Evolutionary conservation across 805 yeast genomes (phyloP).

Genomic region (Wickerhamiella vanderwaltii): DNA sequence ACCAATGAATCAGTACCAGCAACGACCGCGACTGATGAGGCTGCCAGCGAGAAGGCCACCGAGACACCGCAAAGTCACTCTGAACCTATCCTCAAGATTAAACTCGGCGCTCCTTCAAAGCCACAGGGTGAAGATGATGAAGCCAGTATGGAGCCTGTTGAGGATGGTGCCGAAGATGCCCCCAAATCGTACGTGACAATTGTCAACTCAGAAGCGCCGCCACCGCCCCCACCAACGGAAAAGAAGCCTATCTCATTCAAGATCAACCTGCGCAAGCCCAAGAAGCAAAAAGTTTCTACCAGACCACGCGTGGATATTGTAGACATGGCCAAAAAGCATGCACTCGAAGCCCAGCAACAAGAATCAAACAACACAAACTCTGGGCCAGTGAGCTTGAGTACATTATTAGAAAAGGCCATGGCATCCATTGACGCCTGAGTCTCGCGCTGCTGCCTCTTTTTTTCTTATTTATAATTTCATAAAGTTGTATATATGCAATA

Average conservation of each 20-base stretch:
- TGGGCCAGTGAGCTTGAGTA: not conserved
- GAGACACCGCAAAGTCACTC: too few relatives aligned
- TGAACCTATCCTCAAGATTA: too few relatives aligned
- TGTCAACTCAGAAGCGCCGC: constrained; percentile 1
- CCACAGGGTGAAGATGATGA: not conserved
- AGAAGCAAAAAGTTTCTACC: constrained; percentile 15
- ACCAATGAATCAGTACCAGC: too few relatives aligned
- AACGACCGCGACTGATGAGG: not conserved
- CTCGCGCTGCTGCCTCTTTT: too few relatives aligned
- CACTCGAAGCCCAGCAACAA: not conserved
- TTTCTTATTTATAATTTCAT: too few relatives aligned
- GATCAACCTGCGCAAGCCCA: constrained; percentile 16
- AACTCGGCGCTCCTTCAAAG: not conserved
- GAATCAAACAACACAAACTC: not conserved
- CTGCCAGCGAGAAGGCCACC: constrained; percentile 1
- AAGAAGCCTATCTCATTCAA: constrained; percentile 16
- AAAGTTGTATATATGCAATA: not conserved
- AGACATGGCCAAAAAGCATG: constrained; percentile 15
- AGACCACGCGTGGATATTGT: constrained; percentile 21
- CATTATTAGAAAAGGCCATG: constrained; percentile 3
- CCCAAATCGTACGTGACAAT: constrained; percentile 7
- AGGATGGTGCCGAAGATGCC: not conserved
- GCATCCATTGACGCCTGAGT: constrained; percentile 3
- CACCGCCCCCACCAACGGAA: not conserved
- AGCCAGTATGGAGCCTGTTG: not conserved